These are phyloP conservation scores for Alternaria ethzedia DNA, from an alignment of 2,329 filamentous ascomycete species.

Conservation along the genomic window DNA sequence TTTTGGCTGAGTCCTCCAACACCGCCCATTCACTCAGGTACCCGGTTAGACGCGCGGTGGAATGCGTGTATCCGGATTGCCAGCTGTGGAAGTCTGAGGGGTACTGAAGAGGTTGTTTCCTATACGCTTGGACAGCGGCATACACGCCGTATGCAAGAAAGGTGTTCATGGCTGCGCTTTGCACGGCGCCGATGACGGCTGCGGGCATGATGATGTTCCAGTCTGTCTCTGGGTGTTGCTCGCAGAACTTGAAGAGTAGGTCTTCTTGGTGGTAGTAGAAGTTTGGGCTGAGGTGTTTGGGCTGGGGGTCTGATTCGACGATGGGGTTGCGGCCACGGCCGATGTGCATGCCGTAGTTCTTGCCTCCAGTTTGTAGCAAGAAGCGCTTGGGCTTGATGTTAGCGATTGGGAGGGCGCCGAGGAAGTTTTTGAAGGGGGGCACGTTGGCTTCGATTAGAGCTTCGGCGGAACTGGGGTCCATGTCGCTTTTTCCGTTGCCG, in stretches of 20 bases:
- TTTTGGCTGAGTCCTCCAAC: slow-evolving; percentile 11
- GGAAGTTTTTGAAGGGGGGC: slow-evolving; percentile 13
- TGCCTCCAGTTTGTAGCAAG: slow-evolving; percentile 19
- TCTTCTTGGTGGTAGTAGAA: slow-evolving; percentile 25
- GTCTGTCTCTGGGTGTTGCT: slow-evolving; percentile 4
- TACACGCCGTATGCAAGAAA: slow-evolving; percentile 14
- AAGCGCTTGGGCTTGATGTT: slow-evolving; percentile 15
- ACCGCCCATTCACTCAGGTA: slow-evolving; percentile 23
- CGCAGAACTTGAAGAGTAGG: slow-evolving; percentile 5
- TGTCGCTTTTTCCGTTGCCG: slow-evolving; percentile 7
- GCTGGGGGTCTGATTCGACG: slow-evolving; percentile 21
- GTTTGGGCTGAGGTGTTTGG: slow-evolving; percentile 16
- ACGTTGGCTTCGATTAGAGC: slow-evolving; percentile 15
- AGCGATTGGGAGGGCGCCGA: slow-evolving; percentile 7
- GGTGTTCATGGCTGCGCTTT: slow-evolving; percentile 16
- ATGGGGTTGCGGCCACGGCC: slow-evolving; percentile 13
- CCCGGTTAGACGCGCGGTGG: slow-evolving; percentile 16
- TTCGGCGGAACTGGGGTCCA: slow-evolving; percentile 6
- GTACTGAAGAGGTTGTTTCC: slow-evolving; percentile 9
- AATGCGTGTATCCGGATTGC: slow-evolving; percentile 12
- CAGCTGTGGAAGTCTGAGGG: slow-evolving; percentile 7
- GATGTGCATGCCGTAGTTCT: slow-evolving; percentile 19
- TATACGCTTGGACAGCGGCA: slow-evolving; percentile 15
- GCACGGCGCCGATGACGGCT: slow-evolving; percentile 9
- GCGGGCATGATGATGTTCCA: slow-evolving; percentile 16